A percentile compares a stretch with the other conserved stretches of the same genome.
Conservation (phyloP, 2,329 filamentous ascomycete genomes). For the Xenoacremonium recifei region DNA sequence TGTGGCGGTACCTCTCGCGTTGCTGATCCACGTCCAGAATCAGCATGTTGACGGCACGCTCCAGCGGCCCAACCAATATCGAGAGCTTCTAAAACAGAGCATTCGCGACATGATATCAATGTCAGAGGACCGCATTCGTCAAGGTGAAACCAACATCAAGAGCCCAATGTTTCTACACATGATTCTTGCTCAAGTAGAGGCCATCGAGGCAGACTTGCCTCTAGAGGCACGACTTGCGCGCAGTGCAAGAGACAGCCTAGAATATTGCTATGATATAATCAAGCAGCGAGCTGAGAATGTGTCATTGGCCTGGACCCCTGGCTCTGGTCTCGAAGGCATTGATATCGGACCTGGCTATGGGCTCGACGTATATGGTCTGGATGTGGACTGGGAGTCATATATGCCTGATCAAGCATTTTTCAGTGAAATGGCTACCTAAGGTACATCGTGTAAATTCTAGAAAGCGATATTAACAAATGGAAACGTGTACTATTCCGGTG, state of each 20-base stretch:
- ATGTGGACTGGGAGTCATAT: neutral
- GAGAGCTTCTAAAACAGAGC: constrained; percentile 31
- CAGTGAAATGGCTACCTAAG: no score
- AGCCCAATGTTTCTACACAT: constrained; percentile 38
- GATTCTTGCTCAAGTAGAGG: constrained; percentile 39
- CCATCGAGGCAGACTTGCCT: constrained; percentile 25
- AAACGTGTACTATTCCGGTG: no score
- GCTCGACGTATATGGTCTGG: neutral
- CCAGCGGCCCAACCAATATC: constrained; percentile 21
- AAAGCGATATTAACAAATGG: no score
- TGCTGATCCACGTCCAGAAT: constrained; percentile 31
- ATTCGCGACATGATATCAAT: constrained; percentile 27
- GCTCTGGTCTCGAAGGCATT: neutral
- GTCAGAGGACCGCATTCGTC: constrained; percentile 30
- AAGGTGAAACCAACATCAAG: constrained; percentile 46
- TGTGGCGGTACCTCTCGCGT: constrained; percentile 25
- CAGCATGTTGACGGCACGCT: constrained; percentile 30
- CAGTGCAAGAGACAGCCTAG: constrained; percentile 33
- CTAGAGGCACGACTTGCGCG: constrained; percentile 28
- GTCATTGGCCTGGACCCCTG: neutral
- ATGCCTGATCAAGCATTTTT: neutral
- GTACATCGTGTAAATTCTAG: no score
- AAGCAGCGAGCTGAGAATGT: constrained; percentile 3
- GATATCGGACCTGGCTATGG: no score
- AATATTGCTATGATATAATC: constrained; percentile 29